Evolutionary conservation across 192 early-diverging fungal genomes (phyloP).

Genomic region (Coemansia sp.): DNA sequence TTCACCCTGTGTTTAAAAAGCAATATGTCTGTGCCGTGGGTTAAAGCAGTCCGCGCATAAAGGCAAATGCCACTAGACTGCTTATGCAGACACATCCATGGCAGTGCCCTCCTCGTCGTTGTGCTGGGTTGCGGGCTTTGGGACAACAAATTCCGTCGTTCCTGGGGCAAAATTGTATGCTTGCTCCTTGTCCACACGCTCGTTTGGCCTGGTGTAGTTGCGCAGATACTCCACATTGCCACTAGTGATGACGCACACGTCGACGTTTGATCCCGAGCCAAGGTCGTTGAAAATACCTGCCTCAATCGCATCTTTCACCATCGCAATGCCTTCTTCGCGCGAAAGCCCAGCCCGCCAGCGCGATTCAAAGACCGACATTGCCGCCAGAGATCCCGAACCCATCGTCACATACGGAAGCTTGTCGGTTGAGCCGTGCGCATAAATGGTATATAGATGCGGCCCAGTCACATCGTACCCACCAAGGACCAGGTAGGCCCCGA

Average conservation of each 20-base stretch:
- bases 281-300: constrained; percentile 99
- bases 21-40: too few relatives aligned
- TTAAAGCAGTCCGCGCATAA: neutral
- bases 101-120: constrained; percentile 22
- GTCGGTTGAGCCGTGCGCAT: constrained; percentile 95
- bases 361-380: constrained; percentile 95
- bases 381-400: constrained; percentile 93
- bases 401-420: constrained; percentile 96
- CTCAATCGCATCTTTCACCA: constrained; percentile 93
- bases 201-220: constrained; percentile 86
- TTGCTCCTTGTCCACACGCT: constrained; percentile 82
- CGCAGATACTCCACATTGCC: constrained; percentile 82
- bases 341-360: constrained; percentile 78
- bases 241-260: constrained; percentile 90
- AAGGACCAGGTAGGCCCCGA: constrained; percentile 92
- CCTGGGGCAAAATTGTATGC: constrained; percentile 71
- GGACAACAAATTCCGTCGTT: constrained; percentile 43
- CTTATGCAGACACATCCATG: constrained; percentile 49
- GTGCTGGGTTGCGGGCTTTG: constrained; percentile 2
- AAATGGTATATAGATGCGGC: constrained; percentile 87
- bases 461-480: constrained; percentile 92
- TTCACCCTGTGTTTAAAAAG: neutral
- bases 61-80: neutral
- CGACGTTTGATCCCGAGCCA: constrained; percentile 96
- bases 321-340: constrained; percentile 85